Conservation (phyloP, 805 yeast genomes). For the Huiozyma naganishii region DNA sequence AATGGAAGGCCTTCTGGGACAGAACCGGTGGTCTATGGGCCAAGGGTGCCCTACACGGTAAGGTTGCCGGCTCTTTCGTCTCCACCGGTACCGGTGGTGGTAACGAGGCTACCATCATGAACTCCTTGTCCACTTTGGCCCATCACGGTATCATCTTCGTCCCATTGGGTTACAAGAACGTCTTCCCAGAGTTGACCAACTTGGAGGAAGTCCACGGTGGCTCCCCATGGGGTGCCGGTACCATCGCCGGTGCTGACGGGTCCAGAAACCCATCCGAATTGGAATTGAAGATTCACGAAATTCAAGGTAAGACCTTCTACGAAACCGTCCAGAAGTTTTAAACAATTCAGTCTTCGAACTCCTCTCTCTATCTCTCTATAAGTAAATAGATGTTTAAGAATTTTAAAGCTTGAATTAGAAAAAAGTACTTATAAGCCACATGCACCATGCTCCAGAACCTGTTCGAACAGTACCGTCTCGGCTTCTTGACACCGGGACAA, state of each 20-base stretch:
- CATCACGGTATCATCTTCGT: constrained; percentile 77
- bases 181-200: constrained; percentile 42
- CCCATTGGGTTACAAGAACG: constrained; percentile 63
- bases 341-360: neutral
- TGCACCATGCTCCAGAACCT: no score
- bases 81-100: constrained; percentile 81
- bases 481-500: no score
- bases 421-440: no score
- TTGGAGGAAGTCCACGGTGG: constrained; percentile 66
- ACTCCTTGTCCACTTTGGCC: constrained; percentile 50
- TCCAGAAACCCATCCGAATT: constrained; percentile 53
- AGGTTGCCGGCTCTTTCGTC: constrained; percentile 62
- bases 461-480: no score
- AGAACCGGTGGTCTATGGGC: constrained; percentile 76
- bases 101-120: constrained; percentile 61
- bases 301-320: constrained; percentile 60
- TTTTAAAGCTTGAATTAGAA: no score
- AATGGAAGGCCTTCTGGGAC: constrained; percentile 68
- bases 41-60: constrained; percentile 57
- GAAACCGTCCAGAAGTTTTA: constrained; percentile 30
- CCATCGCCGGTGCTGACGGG: constrained; percentile 69
- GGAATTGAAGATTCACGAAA: constrained; percentile 52
- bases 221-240: constrained; percentile 82
- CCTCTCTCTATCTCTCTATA: no score
- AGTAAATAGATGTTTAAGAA: no score